Evolutionary conservation across 371 early-diverging fungal genomes (phyloP).

Genomic region (Syncephalastrum sp.): DNA sequence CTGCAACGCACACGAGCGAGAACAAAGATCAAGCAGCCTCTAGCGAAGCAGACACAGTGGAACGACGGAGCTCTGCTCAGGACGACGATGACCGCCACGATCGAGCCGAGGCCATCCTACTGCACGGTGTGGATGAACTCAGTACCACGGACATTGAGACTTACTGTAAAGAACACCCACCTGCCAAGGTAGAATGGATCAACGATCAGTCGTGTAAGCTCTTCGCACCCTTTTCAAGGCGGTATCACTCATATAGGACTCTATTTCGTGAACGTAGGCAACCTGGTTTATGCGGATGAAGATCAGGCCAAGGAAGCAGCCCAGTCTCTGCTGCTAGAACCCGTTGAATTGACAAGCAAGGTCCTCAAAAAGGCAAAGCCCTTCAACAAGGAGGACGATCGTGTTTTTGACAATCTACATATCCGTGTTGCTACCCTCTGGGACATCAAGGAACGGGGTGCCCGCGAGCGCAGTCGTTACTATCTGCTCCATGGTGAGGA

Average conservation of each 20-base stretch:
- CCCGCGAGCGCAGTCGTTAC: conserved; percentile 51
- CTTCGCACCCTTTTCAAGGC: conserved; percentile 11
- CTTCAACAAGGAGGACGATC: conserved; percentile 13
- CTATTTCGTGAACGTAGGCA: conserved; percentile 25
- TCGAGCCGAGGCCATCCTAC: conserved; percentile 38
- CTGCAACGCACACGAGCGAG: neutral
- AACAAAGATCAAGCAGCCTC: neutral
- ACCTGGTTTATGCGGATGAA: conserved; percentile 26
- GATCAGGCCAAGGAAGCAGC: conserved; percentile 39
- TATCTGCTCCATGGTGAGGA: conserved; percentile 52
- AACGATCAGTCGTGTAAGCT: conserved; percentile 55
- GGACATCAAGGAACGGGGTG: conserved; percentile 50
- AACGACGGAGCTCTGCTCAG: neutral
- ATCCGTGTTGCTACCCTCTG: conserved; percentile 48
- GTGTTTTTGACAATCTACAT: conserved; percentile 15
- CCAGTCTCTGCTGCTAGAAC: conserved; percentile 25
- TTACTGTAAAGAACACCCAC: conserved; percentile 39
- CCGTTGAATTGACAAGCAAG: conserved; percentile 17
- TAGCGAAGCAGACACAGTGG: neutral
- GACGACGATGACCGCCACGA: neutral
- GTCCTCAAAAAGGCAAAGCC: conserved; percentile 30
- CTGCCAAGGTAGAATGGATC: conserved; percentile 59
- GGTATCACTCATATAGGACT: neutral
- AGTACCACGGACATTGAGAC: conserved; percentile 51
- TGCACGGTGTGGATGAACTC: conserved; percentile 57